Evolutionary conservation across 805 yeast species (phyloP).

Genomic region (Lachancea lanzarotensis): DNA sequence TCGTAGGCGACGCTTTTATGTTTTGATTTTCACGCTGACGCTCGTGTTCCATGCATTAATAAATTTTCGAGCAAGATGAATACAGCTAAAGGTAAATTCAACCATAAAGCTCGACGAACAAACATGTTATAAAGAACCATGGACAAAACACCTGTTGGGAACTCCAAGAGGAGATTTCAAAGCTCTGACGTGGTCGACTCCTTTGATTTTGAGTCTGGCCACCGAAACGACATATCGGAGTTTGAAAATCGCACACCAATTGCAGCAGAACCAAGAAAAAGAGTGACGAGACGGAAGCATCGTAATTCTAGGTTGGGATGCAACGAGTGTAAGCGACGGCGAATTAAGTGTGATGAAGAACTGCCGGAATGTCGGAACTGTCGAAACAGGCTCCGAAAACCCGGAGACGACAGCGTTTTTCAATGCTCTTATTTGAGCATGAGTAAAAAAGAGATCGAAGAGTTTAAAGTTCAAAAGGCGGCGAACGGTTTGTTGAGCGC

Average conservation of each 20-base stretch:
- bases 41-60: background rate
- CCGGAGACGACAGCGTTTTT: background rate
- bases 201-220: background rate
- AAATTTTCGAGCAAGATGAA: background rate
- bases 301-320: conserved; percentile 72
- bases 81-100: background rate
- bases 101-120: too few relatives aligned
- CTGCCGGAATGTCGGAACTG: conserved; percentile 65
- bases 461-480: background rate
- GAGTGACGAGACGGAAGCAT: conserved; percentile 51
- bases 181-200: background rate
- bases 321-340: conserved; percentile 61
- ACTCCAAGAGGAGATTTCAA: background rate
- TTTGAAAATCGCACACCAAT: too few relatives aligned
- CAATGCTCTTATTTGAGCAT: conserved; percentile 7
- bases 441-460: background rate
- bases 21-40: background rate
- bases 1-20: background rate
- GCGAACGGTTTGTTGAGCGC: background rate
- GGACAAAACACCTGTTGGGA: background rate
- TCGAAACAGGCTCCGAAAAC: conserved; percentile 5
- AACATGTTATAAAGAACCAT: too few relatives aligned
- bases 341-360: conserved; percentile 74
- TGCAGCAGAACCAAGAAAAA: background rate
- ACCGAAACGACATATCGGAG: background rate